Evolutionary conservation across 2,329 filamentous ascomycete genomes (phyloP), one percentile per base, ranked within the genome.

Genomic region (Corinectria fuckeliana): DNA sequence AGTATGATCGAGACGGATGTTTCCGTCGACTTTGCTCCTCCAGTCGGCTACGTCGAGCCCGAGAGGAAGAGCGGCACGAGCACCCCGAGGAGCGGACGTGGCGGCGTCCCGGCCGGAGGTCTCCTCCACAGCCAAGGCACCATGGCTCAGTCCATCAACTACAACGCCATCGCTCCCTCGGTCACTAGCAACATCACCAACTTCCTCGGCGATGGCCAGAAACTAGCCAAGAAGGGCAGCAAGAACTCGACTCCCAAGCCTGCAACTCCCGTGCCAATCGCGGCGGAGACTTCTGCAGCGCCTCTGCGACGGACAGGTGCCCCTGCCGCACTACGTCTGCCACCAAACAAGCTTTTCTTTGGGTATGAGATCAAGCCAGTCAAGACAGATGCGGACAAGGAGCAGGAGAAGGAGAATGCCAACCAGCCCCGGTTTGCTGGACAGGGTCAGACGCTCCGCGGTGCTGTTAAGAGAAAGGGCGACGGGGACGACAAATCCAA

Each of bases 121-220:
- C 78, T 90, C 14, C 76, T 97, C 21, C 93, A 96, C 75, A 87
- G 83, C 62, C 91, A 96, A 69, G 95, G 95, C 10, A 93, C 89
- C 61, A 99, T 99, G 95, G 93, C 95, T 0, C 92, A 97, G 71
- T 87, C 92, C n/a, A 98, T 99, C 81, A 97, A 97, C 81, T 99
- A 98, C 77, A 86, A 88, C 51, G 86, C 93, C 28, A 96, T 99
- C 66, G 92, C 93, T 0, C 93, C 95, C 1, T 88, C 88, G 3
- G 85, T 91, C 2, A 83, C 88, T 13, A 88, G 87, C 13, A 86
- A 85, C 5, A 81, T 89, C 0, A 93, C 92, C 1, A 90, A 95
- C 74, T 98, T 98, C 75, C 76, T 90, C 1, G 86, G 88, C 2
- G 86, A 88, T 32, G 95, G 95, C 0, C 91, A 97, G 72, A 90